phyloP scores from a whole-genome alignment of 169 alveolate genomes.

The Cardiosporidium cionae region DNA sequence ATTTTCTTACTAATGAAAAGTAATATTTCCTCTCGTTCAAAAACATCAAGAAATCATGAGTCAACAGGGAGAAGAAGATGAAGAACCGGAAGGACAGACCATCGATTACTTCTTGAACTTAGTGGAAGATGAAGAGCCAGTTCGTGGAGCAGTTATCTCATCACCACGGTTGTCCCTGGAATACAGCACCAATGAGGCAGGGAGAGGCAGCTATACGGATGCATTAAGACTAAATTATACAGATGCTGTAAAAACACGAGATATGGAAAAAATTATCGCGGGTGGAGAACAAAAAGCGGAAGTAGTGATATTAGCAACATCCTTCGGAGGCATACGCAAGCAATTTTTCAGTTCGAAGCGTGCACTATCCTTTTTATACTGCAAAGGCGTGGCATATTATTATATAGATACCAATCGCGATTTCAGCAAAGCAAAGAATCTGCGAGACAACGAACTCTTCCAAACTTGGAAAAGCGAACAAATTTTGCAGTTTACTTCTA shows the following conservation, averaged over 20 bases:
- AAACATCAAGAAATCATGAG: too few relatives aligned
- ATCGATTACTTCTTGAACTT: too few relatives aligned
- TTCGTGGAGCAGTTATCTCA: too few relatives aligned
- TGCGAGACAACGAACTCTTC: constrained; percentile 3
- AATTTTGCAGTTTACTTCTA: background rate
- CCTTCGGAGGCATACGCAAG: constrained; percentile 63
- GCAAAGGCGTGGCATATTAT: constrained; percentile 71
- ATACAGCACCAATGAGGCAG: background rate
- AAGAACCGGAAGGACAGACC: too few relatives aligned
- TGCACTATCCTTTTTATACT: constrained; percentile 65
- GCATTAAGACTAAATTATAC: too few relatives aligned
- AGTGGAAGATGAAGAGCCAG: too few relatives aligned
- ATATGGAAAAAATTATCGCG: background rate
- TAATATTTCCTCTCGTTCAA: too few relatives aligned
- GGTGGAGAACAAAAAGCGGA: constrained; percentile 52
- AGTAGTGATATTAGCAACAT: constrained; percentile 63
- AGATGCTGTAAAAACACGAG: too few relatives aligned
- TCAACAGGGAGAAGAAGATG: too few relatives aligned
- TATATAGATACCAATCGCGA: constrained; percentile 72
- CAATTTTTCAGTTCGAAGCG: constrained; percentile 66
- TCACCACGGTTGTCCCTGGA: background rate
- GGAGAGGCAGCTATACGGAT: too few relatives aligned
- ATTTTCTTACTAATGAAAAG: too few relatives aligned
- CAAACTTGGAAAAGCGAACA: background rate
- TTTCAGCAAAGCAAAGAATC: constrained; percentile 62